A percentile compares a stretch with the other conserved stretches of the same genome.
These are phyloP conservation scores for Aquanectria penicillioides DNA, from an alignment of 2,329 filamentous ascomycete genomes.

Conservation along the genomic window DNA sequence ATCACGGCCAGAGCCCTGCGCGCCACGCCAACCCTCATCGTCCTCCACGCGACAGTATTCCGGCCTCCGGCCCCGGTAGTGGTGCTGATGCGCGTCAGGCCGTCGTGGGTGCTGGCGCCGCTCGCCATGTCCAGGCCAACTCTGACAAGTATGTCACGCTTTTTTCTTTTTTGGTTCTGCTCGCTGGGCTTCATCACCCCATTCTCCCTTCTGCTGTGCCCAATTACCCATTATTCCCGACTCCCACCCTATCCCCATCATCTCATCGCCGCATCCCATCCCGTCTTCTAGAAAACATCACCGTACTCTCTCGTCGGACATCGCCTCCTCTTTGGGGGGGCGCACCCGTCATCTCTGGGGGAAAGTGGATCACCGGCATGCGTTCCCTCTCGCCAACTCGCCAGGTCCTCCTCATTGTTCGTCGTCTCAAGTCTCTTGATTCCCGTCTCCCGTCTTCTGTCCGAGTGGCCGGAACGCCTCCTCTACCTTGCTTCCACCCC, in stretches of 20 bases:
- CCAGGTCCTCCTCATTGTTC: slow-evolving; percentile 27
- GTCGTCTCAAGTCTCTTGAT: slow-evolving; percentile 25
- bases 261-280: slow-evolving; percentile 7
- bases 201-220: neutral
- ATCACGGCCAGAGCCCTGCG: slow-evolving; percentile 68
- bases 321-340: slow-evolving; percentile 10
- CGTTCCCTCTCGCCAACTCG: slow-evolving; percentile 25
- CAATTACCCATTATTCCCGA: neutral
- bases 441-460: slow-evolving; percentile 27
- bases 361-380: slow-evolving; percentile 33
- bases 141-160: slow-evolving; percentile 64
- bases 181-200: slow-evolving; percentile 8
- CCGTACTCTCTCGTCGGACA: slow-evolving; percentile 13
- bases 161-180: slow-evolving; percentile 18
- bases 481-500: slow-evolving; percentile 24
- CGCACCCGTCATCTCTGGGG: slow-evolving; percentile 4
- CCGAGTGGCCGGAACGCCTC: slow-evolving; percentile 30
- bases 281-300: slow-evolving; percentile 13
- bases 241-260: neutral
- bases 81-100: slow-evolving; percentile 57
- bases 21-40: slow-evolving; percentile 59
- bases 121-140: slow-evolving; percentile 58
- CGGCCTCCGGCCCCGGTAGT: slow-evolving; percentile 60
- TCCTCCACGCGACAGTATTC: slow-evolving; percentile 63
- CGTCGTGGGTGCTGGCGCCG: slow-evolving; percentile 52